Evolutionary conservation across 345 rosid genomes (phyloP).

Genomic region (Geranium brycei): DNA sequence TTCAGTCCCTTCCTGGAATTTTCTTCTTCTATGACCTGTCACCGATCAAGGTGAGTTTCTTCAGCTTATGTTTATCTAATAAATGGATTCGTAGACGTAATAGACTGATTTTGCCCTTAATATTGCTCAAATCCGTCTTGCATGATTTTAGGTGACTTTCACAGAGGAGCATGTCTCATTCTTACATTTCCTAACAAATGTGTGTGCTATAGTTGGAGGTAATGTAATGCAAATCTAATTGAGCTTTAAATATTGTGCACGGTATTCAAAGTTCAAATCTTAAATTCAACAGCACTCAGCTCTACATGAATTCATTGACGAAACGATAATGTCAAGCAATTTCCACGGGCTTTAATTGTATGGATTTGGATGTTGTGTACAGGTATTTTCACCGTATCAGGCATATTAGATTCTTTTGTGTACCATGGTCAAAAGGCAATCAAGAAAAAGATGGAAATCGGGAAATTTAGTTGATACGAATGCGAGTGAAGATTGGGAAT

Average conservation of each 20-base stretch:
- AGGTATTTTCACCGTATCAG: constrained; percentile 90
- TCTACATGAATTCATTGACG: neutral
- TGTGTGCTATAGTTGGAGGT: constrained; percentile 95
- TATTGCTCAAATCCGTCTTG: neutral
- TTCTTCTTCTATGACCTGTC: constrained; percentile 98
- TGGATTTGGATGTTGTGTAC: constrained; percentile 9
- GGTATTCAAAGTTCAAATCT: neutral
- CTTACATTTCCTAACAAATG: constrained; percentile 84
- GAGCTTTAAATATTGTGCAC: neutral
- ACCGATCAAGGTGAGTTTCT: constrained; percentile 67
- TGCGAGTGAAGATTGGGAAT: neutral
- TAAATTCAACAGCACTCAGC: neutral
- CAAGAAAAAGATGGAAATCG: constrained; percentile 93
- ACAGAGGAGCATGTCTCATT: constrained; percentile 67
- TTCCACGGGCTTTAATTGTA: neutral
- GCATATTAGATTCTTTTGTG: constrained; percentile 73
- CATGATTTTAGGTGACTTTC: constrained; percentile 60
- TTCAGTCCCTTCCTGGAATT: constrained; percentile 73
- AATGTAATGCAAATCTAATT: too few species aligned
- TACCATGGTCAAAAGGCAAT: constrained; percentile 91
- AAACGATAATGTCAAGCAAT: neutral
- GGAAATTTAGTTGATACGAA: constrained; percentile 56
- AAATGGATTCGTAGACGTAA: neutral
- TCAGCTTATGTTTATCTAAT: constrained; percentile 3
- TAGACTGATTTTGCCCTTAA: neutral